These are phyloP conservation scores for Alternaria gaisen DNA, from an alignment of 2,329 filamentous ascomycete genomes.

Conservation along the genomic window DNA sequence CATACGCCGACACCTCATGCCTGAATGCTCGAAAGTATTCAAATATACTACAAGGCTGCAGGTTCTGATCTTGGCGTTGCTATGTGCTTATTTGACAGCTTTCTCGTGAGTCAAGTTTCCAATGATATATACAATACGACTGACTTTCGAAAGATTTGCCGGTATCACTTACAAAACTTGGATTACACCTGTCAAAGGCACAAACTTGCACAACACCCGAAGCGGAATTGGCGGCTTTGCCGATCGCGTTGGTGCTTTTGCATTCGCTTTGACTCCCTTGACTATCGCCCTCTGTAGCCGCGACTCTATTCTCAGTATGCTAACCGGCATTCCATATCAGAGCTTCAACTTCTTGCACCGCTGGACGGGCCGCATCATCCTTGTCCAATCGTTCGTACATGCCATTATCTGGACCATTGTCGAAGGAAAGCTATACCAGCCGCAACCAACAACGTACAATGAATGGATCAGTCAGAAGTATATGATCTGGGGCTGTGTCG, in stretches of 20 bases:
- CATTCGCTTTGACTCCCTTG: slow-evolving; percentile 11
- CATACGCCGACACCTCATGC: background rate
- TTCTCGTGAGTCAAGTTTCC: slow-evolving; percentile 3
- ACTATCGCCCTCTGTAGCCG: slow-evolving; percentile 14
- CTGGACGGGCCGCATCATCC: slow-evolving; percentile 17
- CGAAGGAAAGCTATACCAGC: slow-evolving; percentile 16
- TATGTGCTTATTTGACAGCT: slow-evolving; percentile 12
- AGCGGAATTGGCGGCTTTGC: slow-evolving; percentile 7
- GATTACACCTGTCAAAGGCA: slow-evolving; percentile 13
- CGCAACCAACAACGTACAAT: slow-evolving; percentile 9
- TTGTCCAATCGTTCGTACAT: slow-evolving; percentile 11
- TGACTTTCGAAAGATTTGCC: background rate
- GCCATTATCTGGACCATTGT: slow-evolving; percentile 14
- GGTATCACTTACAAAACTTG: slow-evolving; percentile 16
- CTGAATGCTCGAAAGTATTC: slow-evolving; percentile 1
- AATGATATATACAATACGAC: background rate
- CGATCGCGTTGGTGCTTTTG: slow-evolving; percentile 2
- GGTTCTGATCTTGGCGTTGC: slow-evolving; percentile 10
- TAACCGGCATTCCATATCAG: slow-evolving; percentile 14
- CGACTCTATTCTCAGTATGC: slow-evolving; percentile 15
- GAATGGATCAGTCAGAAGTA: slow-evolving; percentile 15
- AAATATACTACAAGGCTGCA: slow-evolving; percentile 11
- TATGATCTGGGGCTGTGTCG: slow-evolving; percentile 13
- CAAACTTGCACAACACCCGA: slow-evolving; percentile 8
- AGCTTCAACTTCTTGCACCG: slow-evolving; percentile 17